These are phyloP conservation scores for Teunomyces funiuensis DNA, from an alignment of 805 yeast species.

Conservation along the genomic window DNA sequence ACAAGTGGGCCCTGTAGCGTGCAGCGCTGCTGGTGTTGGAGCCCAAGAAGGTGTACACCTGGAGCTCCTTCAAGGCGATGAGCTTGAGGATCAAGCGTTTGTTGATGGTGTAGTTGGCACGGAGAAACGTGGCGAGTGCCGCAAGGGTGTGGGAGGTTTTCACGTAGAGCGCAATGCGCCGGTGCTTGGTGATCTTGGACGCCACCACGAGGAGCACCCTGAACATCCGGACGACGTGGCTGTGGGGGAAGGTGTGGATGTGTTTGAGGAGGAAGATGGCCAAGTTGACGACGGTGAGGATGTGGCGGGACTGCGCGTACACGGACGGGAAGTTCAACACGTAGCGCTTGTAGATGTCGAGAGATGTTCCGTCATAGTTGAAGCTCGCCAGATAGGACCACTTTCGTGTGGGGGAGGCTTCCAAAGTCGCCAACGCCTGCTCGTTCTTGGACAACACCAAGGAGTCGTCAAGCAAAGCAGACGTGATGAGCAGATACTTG, in stretches of 20 bases:
- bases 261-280: constrained; percentile 31
- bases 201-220: constrained; percentile 30
- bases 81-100: constrained; percentile 34
- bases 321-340: constrained; percentile 13
- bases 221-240: constrained; percentile 23
- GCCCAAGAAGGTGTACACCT: constrained; percentile 21
- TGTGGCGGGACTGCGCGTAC: constrained; percentile 12
- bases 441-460: constrained; percentile 45
- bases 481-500: constrained; percentile 39
- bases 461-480: constrained; percentile 40
- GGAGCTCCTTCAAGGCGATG: constrained; percentile 31
- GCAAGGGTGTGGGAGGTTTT: constrained; percentile 23
- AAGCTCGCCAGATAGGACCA: constrained; percentile 7
- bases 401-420: neutral
- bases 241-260: constrained; percentile 4
- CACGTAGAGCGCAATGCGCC: constrained; percentile 22
- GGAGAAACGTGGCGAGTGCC: constrained; percentile 28
- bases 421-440: constrained; percentile 23
- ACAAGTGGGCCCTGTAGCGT: constrained; percentile 11
- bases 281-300: constrained; percentile 23
- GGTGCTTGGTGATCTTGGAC: constrained; percentile 27
- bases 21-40: neutral
- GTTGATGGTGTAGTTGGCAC: constrained; percentile 36
- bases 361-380: constrained; percentile 23
- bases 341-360: constrained; percentile 16